Percentiles rank a stretch among this genome's conserved stretches.
phyloP scores from a whole-genome alignment of 2,329 filamentous ascomycete genomes.

The Fusarium coicis region DNA sequence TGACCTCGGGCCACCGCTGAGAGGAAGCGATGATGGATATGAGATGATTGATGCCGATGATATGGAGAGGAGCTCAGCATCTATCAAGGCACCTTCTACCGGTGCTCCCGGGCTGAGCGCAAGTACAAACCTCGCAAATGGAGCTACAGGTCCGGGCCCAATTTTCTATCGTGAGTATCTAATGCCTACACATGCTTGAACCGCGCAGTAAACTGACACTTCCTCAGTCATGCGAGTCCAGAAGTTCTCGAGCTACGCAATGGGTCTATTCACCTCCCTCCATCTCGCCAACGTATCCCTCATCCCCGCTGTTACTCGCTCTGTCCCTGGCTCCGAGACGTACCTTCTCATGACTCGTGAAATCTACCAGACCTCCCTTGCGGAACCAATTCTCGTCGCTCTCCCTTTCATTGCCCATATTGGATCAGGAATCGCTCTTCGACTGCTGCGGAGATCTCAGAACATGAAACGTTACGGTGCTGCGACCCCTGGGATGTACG shows the following conservation, averaged over 20 bases:
- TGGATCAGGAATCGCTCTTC: conserved; percentile 78
- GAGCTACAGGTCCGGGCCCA: conserved; percentile 66
- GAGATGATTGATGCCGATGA: conserved; percentile 43
- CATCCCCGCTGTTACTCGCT: conserved; percentile 79
- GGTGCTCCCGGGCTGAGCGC: conserved; percentile 68
- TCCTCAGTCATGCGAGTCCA: conserved; percentile 70
- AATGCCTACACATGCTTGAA: background rate
- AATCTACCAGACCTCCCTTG: conserved; percentile 85
- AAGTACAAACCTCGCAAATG: conserved; percentile 40
- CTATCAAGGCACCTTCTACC: conserved; percentile 56
- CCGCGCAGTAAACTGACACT: conserved; percentile 1
- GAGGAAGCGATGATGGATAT: conserved; percentile 47
- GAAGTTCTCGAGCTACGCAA: conserved; percentile 89
- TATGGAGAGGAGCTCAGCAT: conserved; percentile 46
- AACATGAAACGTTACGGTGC: conserved; percentile 81
- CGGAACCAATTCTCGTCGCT: conserved; percentile 83
- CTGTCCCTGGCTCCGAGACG: conserved; percentile 79
- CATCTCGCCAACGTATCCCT: conserved; percentile 86
- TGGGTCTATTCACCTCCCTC: conserved; percentile 78
- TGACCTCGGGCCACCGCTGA: conserved; percentile 52
- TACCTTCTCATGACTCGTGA: conserved; percentile 92
- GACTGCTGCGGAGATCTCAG: conserved; percentile 77
- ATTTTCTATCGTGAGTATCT: conserved; percentile 76
- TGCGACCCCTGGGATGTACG: conserved; percentile 64
- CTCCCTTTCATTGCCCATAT: conserved; percentile 81